Base-by-base conservation (phyloP, 2,329 filamentous ascomycete genomes). In the Ascochyta viciae-villosae region DNA sequence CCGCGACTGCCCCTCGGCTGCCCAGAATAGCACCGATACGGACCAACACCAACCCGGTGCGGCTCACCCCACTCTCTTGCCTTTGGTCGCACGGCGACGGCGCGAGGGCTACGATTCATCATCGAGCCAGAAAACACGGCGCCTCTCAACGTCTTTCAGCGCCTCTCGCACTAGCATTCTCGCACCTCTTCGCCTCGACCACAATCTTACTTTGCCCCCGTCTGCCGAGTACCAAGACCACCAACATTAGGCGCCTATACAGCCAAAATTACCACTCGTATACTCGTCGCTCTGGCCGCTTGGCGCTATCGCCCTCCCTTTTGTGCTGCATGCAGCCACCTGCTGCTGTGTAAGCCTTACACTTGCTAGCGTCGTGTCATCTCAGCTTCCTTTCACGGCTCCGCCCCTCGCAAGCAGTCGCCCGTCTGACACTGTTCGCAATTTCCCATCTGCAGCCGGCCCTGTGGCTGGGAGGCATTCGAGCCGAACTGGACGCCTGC, bases 301-400 rank as follows among this genome's bases (percentile, higher is more conserved):
- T 50, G 29, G 47, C 53, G 45, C 26, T n/a, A 26, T 41, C 24
- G 16, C 38, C 29, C 47, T 50, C 53, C 53, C 53, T 55, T 50
- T 46, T 12, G 37, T 33, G 53, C 53, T 42, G 35, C 29, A 35
- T 55, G 38, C 24, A 42, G 46, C 15, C 31, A 16, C 24, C 31
- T 35, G 16, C 42, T 55, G 41, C 27, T 46, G 53, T 55, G 47
- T 55, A 55, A 55, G 41, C 41, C 46, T 49, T 47, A 50, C 53
- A 50, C 41, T 19, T 15, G 15, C 19, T 38, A 37, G 47, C 19
- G 41, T 24, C 42, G 35, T 45, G 24, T 38, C 16, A 46, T 47
- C 23, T 45, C 27, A 37, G 24, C 34, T 19, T 26, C 33, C 35
- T 16, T 16, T 16, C 29, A 45, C 35, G 41, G 40, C 46, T 31